Base-by-base conservation (phyloP, 2,329 filamentous ascomycete genomes). In the Aureobasidium musti region DNA sequence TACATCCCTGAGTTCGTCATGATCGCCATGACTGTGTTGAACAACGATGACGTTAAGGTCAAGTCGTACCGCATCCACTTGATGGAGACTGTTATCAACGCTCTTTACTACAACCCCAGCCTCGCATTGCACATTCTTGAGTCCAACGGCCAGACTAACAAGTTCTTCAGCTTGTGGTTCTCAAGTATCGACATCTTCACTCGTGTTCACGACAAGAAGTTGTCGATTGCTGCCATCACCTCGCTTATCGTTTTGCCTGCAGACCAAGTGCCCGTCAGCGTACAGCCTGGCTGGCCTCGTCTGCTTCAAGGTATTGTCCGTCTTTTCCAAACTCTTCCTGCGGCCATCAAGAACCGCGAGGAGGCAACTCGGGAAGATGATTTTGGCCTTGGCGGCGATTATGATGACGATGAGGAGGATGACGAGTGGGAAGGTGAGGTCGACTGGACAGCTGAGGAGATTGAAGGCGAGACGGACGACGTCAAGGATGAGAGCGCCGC, bases 71-170 rank as follows among this genome's bases (percentile, higher is more conserved):
- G 91, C 73, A 93, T 98, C 65, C 94, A 99, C 77, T 81, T 99
- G 52, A 96, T 99, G 91, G 95, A 99, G 81, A 96, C 99, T 88
- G 88, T 99, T 67, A 97, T 99, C 82, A 98, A 98, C 79, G 88
- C 91, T 65, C 92, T 98, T 73, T 96, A 98, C 83, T 99, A 99
- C 83, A 97, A 97, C 81, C 93, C 95, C 1, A 80, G 89, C 52
- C 83, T 97, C 68, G 86, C 92, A 28, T 85, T 99, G 26, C 89
- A 92, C 69, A 87, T 97, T 43, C 85, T 99, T n/a, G 95, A 99
- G 80, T 81, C 84, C 63, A 94, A 96, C 74, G 89, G 87, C 68
- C 97, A 93, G 94, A 98, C 95, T 7, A 98, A 98, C 80, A 96
- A 96, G 76, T 99, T 99, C 82, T 99, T 99, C 83, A 97, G 91